Base-by-base conservation (phyloP, 305 asterid genomes). In the Solanum aculeatissimum region DNA sequence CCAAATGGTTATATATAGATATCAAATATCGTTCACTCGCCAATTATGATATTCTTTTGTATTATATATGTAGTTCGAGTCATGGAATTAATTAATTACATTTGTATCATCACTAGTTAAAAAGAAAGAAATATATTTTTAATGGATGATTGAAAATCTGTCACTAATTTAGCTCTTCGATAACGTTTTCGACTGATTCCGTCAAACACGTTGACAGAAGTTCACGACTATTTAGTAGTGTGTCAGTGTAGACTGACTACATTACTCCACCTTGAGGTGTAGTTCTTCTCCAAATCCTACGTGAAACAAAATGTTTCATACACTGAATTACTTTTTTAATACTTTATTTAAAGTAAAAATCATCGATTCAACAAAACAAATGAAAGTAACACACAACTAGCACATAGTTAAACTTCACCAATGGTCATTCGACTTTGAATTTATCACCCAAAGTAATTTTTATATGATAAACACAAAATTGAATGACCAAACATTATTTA, bases 161-260 rank as follows among this genome's bases (percentile, higher is more conserved):
- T 9, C 14, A 4, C 2, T 25, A 32, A 2, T 62, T 2, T 62
- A 18, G 38, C 18, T 62, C 1, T 8, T 58, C 8, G 1, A 3
- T 54, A 2, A 54, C 3, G 2, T 51, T 51, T 51, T 1, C 11
- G 4, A 54, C 3, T 3, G 23, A 54, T 54, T 18, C 9, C 58
- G 0, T 19, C 11, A 0, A 3, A 19, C 18, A 54, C 11, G 11
- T 18, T 4, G 11, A 16, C 2, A 0, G 1, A 66, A 8, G 32
- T 32, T 8, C 8, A 7, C 1, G 4, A 25, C 18, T 66, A 15
- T 1, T 32, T 3, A 16, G 12, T 32, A 32, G 8, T 66, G 74
- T 9, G 3, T 23, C 3, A 35, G 0, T 2, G 6, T 18, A 40
- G 4, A 40, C 15, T 18, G 0, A 16, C 23, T 54, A 77, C 43